These are phyloP conservation scores for Symmetrospora coprosmae DNA, from an alignment of 768 basidiomycete genomes.

Conservation along the genomic window DNA sequence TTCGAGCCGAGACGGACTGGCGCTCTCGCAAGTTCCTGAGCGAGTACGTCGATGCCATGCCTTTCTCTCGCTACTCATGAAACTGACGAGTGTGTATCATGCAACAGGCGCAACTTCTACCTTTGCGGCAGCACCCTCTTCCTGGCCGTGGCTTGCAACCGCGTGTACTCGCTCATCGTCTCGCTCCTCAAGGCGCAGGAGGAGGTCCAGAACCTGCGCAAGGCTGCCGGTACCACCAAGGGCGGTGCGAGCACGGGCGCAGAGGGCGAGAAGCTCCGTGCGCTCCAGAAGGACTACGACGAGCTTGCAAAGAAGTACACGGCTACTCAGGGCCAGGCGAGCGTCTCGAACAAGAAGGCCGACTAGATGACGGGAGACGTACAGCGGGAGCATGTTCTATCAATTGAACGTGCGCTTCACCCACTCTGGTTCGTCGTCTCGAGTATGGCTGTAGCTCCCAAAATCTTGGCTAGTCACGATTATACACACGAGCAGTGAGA, in stretches of 20 bases:
- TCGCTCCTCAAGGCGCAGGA: slow-evolving; percentile 84
- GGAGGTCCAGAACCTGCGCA: slow-evolving; percentile 45
- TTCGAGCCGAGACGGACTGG: slow-evolving; percentile 69
- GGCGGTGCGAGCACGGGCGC: neutral
- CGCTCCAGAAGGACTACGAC: slow-evolving; percentile 21
- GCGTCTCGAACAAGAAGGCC: slow-evolving; percentile 22
- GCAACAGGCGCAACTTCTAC: slow-evolving; percentile 74
- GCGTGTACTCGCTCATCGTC: slow-evolving; percentile 80
- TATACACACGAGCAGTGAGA: too few species aligned
- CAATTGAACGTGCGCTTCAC: too few species aligned
- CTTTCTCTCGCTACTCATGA: slow-evolving; percentile 33
- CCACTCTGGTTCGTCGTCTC: too few species aligned
- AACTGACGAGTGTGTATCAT: neutral
- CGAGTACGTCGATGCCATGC: slow-evolving; percentile 47
- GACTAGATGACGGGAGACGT: neutral
- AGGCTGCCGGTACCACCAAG: neutral
- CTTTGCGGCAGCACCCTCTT: slow-evolving; percentile 73
- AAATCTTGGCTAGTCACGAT: too few species aligned
- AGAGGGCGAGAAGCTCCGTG: slow-evolving; percentile 13
- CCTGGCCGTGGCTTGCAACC: slow-evolving; percentile 83
- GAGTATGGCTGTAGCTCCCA: too few species aligned
- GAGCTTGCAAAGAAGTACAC: slow-evolving; percentile 18
- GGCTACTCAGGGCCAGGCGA: neutral
- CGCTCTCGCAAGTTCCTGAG: slow-evolving; percentile 67
- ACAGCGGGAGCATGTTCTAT: too few species aligned